Evolutionary conservation across 2,329 filamentous ascomycete genomes (phyloP), one percentile per base, ranked within the genome.

Genomic region (Cercospora beticola): DNA sequence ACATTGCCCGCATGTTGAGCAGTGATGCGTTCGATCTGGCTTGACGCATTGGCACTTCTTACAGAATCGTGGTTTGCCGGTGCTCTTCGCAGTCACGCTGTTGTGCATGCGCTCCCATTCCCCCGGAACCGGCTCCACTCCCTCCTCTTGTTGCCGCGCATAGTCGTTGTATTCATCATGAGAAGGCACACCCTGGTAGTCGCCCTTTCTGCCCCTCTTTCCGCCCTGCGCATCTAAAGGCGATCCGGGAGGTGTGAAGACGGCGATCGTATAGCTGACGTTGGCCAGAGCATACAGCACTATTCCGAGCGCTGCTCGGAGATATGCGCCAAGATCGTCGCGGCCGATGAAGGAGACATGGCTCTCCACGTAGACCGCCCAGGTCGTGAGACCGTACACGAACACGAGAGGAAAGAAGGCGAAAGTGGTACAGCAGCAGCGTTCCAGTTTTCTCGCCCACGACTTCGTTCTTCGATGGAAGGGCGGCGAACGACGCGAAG

Each of bases 1-100:
- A 79, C 95, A 99, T 76, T 91, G 90, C 74, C 90, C 89, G 82
- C 95, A 99, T 4, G 93, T 96, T 10, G 93, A 97, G 85, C 95
- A 99, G 83, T 99, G 95, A 80, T 99, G 95, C 33, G 94, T 89
- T 70, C 95, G 92, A 82, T 99, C 95, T 52, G 95, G 95, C 83
- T 99, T 99, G 71, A 92, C 88, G 63, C 90, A 90, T 82, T 96
- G 92, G 81, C 95, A 99, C 82, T 99, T 99, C 83, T 98, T 98
- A 86, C 95, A 99, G 83, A 91, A 98, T 65, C 95, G 88, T 63
- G 91, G 82, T 75, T 92, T 91, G 75, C 95, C 95, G 52, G 92
- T 93, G 65, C 70, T 74, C 81, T 95, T 99, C 77, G 97, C 95
- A 1, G 94, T 98, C 76, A 97, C 91, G 43, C 91, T 91, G 8